Evolutionary conservation across 2,329 filamentous ascomycete genomes (phyloP), one percentile per base, ranked within the genome.

Genomic region (Diaporthe aspalathi): DNA sequence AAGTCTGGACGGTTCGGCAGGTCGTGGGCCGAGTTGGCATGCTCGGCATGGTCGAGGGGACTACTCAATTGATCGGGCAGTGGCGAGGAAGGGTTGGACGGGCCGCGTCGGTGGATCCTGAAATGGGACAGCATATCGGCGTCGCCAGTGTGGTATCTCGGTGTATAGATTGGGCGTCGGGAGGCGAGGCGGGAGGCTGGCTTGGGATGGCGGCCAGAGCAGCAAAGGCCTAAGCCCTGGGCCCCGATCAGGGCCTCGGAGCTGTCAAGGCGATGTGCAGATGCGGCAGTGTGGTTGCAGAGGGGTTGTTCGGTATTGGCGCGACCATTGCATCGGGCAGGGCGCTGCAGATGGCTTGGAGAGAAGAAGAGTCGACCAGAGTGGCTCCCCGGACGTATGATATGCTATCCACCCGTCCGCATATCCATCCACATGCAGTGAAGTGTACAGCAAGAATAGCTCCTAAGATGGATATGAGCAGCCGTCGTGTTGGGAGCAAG

Each of bases 101-200:
- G 84, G 60, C 83, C 87, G 76, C 87, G 86, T 76, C 88, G 86
- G 76, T 89, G 88, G 80, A 90, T 89, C 76, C 87, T 87, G 60
- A 89, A 83, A 56, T 74, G 73, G 53, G 63, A 70, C 50, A 71
- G 66, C 73, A 74, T 73, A 22, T 65, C 54, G 68, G 49, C 57
- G 62, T 40, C 14, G 67, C 27, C 24, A 62, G 40, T n/a, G 29
- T 29, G 32, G 24, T 8, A 38, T 43, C n/a, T 68, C 65, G 63
- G 54, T 50, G 54, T 67, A 56, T 47, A 35, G 60, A 54, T 29
- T 56, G 40, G 27, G 53, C 47, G 54, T 63, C 53, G 50, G 38
- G 29, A 29, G n/a, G 53, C 45, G n/a, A 71, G n/a, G 65, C 35
- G 22, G 22, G 32, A 43, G 47, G 45, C 45, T 68, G 38, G 54